phyloP scores from a whole-genome alignment of 306 rosid species.

The barrel medic (Medicago truncatula) region DNA sequence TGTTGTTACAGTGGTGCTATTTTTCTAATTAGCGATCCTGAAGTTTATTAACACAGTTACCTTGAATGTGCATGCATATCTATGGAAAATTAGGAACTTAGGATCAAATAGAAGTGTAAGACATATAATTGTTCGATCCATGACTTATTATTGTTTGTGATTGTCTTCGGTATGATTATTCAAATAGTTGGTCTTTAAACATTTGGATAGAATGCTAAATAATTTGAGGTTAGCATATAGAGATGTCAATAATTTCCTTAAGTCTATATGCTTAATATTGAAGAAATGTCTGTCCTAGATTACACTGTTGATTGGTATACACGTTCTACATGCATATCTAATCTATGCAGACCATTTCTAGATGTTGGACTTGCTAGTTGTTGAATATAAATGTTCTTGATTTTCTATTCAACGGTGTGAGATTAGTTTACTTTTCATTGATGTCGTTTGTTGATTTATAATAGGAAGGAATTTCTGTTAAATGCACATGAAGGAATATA shows the following conservation, averaged over 20 bases:
- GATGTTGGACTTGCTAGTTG: not conserved
- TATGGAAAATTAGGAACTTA: slow-evolving; percentile 6
- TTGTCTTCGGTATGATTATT: not conserved
- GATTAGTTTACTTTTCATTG: slow-evolving; percentile 4
- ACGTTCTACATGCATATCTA: slow-evolving; percentile 1
- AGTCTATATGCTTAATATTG: not conserved
- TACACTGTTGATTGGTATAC: not conserved
- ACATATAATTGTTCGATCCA: not conserved
- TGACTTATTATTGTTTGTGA: not conserved
- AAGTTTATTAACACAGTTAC: not conserved
- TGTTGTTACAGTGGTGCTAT: slow-evolving; percentile 3
- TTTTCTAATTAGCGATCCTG: slow-evolving; percentile 20
- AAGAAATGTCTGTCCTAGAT: not conserved
- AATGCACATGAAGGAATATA: slow-evolving; percentile 11
- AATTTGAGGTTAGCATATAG: not conserved
- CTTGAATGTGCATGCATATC: not conserved
- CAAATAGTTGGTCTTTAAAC: not conserved
- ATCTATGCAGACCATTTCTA: not conserved
- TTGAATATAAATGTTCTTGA: not conserved
- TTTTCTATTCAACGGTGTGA: slow-evolving; percentile 11
- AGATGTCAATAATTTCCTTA: slow-evolving; percentile 6
- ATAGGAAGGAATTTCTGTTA: not conserved
- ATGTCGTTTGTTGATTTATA: not conserved
- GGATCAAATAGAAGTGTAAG: slow-evolving; percentile 7
- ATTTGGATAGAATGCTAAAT: not conserved